Conservation (phyloP, 2,329 filamentous ascomycete species). For the Pseudomassariella vexata region DNA sequence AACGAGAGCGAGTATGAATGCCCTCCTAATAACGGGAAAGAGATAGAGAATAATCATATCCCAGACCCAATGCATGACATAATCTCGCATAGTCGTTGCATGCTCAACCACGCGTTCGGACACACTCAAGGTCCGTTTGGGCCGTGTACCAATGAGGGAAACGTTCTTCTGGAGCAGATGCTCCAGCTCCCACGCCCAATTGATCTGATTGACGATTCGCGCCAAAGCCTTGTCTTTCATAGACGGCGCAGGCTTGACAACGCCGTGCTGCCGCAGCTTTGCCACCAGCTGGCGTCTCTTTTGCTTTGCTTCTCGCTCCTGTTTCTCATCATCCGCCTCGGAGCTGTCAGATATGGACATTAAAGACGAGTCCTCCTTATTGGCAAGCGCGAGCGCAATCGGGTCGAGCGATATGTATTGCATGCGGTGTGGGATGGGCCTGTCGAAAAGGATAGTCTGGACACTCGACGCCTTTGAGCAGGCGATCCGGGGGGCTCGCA, state of each 20-base stretch:
- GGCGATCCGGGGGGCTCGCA: conserved; percentile 62
- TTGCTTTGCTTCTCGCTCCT: conserved; percentile 51
- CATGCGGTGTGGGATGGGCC: conserved; percentile 82
- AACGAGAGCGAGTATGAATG: conserved; percentile 75
- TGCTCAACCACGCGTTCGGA: conserved; percentile 93
- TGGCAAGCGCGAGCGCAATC: conserved; percentile 78
- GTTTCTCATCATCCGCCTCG: conserved; percentile 67
- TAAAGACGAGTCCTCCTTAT: conserved; percentile 48
- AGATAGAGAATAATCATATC: conserved; percentile 68
- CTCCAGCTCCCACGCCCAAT: conserved; percentile 90
- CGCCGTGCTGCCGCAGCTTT: conserved; percentile 84
- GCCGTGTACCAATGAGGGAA: conserved; percentile 72
- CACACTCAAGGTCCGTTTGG: conserved; percentile 82
- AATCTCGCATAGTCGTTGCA: conserved; percentile 77
- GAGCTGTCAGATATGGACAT: conserved; percentile 38
- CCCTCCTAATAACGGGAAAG: conserved; percentile 66
- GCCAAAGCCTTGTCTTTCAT: conserved; percentile 77
- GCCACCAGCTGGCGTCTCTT: conserved; percentile 66
- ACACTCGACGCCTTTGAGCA: conserved; percentile 68
- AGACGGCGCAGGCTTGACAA: conserved; percentile 69
- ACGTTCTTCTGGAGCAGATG: conserved; percentile 84
- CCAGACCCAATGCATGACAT: conserved; percentile 62
- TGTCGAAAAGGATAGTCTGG: conserved; percentile 84
- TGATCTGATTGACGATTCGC: conserved; percentile 85
- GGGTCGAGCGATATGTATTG: conserved; percentile 91